Evolutionary conservation across 106 monocot genomes (phyloP), one percentile per base, ranked within the genome.

Genomic region (Dioscorea alata): DNA sequence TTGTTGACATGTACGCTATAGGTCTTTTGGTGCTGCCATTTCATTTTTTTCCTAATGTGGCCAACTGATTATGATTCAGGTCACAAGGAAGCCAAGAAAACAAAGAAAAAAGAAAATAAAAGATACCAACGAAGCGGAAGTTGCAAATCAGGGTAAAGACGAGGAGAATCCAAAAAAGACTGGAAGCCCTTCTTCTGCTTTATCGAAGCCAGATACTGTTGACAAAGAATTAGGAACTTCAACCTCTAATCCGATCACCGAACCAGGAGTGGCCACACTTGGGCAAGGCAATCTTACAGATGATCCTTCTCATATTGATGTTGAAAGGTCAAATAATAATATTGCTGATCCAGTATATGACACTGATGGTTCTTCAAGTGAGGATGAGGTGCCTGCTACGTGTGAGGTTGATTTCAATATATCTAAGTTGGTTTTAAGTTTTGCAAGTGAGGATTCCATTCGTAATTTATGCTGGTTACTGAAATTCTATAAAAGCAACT

Each of bases 321-420:
- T 17, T 70, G 73, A 79, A 33, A 66, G 69, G 77, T 57, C 48
- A 69, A 68, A 51, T 34, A 23, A 62, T 68, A 82, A 76, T 49
- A 13, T 59, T n/a, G 33, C 59, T 63, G 90, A 73, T 59, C 33
- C n/a, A 62, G 75, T 57, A 62, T 75, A 82, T 78, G 80, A 59
- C 64, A 68, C 76, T 69, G 76, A 69, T 21, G 78, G 76, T 75
- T 80, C 76, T 69, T 92, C 89, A 60, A 64, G 74, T 60, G 84
- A 83, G 60, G 96, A 89, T 20, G 73, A 82, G 49, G 65, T 57
- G 4, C 77, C 84, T 73, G 66, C 69, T 53, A 90, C 75, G 2
- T 85, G 65, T 83, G 97, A 99, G 75, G 97, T 90, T 60, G 89
- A 99, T 61, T 87, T 99, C 68, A 79, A 85, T 61, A 77, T 92